Percentiles rank a stretch among this genome's conserved stretches.
Conservation (phyloP, 179 eudicot species). For the Silene vulgaris region DNA sequence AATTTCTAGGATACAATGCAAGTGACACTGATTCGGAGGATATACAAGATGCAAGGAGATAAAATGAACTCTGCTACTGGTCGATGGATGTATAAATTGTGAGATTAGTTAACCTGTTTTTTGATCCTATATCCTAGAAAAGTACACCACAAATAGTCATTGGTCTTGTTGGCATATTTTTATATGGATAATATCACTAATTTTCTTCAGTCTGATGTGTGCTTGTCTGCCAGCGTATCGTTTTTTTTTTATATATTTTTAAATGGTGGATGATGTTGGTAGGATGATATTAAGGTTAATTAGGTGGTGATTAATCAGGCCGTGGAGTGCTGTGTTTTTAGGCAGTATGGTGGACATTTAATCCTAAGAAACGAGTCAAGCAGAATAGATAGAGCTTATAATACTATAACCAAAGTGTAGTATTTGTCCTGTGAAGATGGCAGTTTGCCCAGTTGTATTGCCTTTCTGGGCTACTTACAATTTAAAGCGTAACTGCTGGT, state of each 20-base stretch:
- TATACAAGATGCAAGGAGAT: constrained; percentile 21
- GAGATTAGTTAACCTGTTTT: neutral
- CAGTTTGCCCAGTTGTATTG: too few species aligned
- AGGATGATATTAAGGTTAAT: neutral
- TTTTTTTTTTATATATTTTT: neutral
- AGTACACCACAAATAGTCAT: neutral
- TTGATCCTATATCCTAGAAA: neutral
- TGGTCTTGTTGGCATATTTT: neutral
- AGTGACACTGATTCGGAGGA: constrained; percentile 39
- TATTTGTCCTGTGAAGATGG: too few species aligned
- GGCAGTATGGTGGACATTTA: neutral
- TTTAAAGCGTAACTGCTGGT: too few species aligned
- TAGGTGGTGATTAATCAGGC: neutral
- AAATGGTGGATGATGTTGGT: neutral
- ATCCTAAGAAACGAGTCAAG: neutral
- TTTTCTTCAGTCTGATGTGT: neutral
- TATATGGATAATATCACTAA: neutral
- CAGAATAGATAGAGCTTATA: too few species aligned
- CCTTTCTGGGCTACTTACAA: too few species aligned
- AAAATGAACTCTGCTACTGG: constrained; percentile 1
- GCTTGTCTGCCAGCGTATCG: neutral
- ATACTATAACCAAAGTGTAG: too few species aligned
- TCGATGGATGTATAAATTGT: constrained; percentile 19
- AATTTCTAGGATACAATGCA: constrained; percentile 28
- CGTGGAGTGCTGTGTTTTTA: neutral